phyloP scores from a whole-genome alignment of 169 alveolate genomes.

The Plasmodium malariae region DNA sequence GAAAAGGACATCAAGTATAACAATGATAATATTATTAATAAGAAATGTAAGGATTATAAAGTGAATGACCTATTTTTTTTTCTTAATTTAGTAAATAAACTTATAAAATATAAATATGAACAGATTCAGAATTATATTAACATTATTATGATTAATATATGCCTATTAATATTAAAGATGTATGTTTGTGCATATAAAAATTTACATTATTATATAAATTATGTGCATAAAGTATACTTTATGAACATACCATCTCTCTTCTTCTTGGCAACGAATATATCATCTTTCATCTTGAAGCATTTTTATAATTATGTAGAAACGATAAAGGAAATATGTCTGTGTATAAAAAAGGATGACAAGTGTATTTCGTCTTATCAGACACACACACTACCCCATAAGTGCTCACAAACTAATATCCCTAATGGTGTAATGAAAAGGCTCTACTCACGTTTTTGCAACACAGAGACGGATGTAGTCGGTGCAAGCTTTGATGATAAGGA shows the following conservation, averaged over 20 bases:
- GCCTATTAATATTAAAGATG: conserved; percentile 14
- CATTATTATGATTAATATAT: conserved; percentile 21
- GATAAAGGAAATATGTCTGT: not conserved
- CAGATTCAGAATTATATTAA: conserved; percentile 24
- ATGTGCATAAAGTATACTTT: not conserved
- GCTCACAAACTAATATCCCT: no score
- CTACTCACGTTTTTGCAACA: no score
- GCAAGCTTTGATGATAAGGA: no score
- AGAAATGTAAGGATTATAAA: conserved; percentile 22
- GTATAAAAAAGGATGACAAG: not conserved
- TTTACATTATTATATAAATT: not conserved
- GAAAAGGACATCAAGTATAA: conserved; percentile 4
- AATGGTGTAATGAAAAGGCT: no score
- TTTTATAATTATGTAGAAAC: conserved; percentile 27
- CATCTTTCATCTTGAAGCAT: conserved; percentile 25
- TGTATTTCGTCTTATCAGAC: no score
- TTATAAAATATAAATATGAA: conserved; percentile 47
- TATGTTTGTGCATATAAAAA: not conserved
- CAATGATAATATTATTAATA: conserved; percentile 23
- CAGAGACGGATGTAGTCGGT: no score
- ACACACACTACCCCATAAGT: no score
- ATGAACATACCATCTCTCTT: not conserved
- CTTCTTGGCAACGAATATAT: conserved; percentile 25
- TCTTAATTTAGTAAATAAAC: conserved; percentile 33
- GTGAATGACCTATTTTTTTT: conserved; percentile 28